Percentiles rank a stretch among this genome's conserved stretches.
phyloP scores from a whole-genome alignment of 1,284 basidiomycete genomes.

The Pseudozyma sp. region DNA sequence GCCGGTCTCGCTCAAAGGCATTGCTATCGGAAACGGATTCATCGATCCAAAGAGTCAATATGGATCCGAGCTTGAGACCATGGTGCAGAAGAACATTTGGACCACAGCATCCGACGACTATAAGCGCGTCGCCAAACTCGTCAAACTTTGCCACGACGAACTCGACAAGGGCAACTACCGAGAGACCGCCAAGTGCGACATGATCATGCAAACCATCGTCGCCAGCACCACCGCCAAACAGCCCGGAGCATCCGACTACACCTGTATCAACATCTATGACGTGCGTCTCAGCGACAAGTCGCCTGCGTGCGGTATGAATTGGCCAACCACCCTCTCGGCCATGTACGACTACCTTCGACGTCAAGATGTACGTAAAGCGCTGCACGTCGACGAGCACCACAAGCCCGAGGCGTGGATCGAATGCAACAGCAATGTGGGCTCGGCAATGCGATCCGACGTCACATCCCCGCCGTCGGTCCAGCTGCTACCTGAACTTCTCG shows the following conservation, averaged over 20 bases:
- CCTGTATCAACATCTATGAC: constrained; percentile 96
- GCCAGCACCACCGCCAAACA: constrained; percentile 71
- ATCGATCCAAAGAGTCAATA: constrained; percentile 91
- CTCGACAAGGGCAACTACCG: constrained; percentile 73
- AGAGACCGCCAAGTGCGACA: constrained; percentile 76
- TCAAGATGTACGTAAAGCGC: constrained; percentile 80
- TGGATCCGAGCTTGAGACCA: constrained; percentile 88
- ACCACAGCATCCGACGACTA: constrained; percentile 77
- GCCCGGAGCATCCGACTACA: constrained; percentile 65
- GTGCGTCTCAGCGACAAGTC: constrained; percentile 83
- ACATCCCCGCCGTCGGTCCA: constrained; percentile 79
- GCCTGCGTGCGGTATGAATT: constrained; percentile 97
- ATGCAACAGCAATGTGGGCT: constrained; percentile 80
- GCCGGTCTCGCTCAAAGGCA: constrained; percentile 76
- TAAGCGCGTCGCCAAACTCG: constrained; percentile 66
- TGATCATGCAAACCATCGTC: constrained; percentile 76
- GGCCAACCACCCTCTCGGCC: constrained; percentile 88
- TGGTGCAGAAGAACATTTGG: constrained; percentile 81
- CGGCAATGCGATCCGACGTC: constrained; percentile 72
- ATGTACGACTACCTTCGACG: constrained; percentile 85
- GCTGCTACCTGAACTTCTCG: constrained; percentile 82
- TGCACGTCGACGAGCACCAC: constrained; percentile 78
- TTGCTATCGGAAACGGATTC: constrained; percentile 97
- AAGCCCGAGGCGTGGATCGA: constrained; percentile 89
- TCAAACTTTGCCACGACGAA: constrained; percentile 75